These are phyloP conservation scores for Butyriboletus appendiculatus DNA, from an alignment of 1,284 basidiomycete genomes.

Conservation along the genomic window DNA sequence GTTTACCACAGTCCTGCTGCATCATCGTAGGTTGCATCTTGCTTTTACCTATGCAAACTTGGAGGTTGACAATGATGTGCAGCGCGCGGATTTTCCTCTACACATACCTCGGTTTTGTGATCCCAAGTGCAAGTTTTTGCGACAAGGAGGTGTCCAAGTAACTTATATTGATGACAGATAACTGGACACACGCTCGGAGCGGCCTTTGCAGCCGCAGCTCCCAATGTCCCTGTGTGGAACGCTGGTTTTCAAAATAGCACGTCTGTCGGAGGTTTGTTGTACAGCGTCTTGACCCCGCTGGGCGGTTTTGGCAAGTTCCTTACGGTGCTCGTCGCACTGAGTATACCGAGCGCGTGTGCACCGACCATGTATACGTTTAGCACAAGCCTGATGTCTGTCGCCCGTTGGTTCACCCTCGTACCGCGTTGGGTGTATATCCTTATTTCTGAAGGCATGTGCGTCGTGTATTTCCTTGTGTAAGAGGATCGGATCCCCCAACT, in stretches of 20 bases:
- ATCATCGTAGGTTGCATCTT: conserved; percentile 41
- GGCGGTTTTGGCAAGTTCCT: conserved; percentile 62
- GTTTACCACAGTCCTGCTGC: conserved; percentile 55
- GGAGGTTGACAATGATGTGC: conserved; percentile 3
- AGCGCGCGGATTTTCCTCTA: conserved; percentile 58
- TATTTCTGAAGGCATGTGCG: conserved; percentile 69
- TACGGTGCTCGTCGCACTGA: conserved; percentile 45
- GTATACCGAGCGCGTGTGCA: conserved; percentile 58
- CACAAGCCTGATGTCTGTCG: conserved; percentile 68
- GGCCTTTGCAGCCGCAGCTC: conserved; percentile 57
- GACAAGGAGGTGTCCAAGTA: not conserved
- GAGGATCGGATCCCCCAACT: not conserved
- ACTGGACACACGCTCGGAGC: conserved; percentile 65
- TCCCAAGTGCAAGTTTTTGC: conserved; percentile 48
- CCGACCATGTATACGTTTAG: conserved; percentile 80
- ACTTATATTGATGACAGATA: conserved; percentile 39
- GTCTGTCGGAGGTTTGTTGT: conserved; percentile 57
- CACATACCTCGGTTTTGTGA: conserved; percentile 65
- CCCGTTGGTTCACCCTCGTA: conserved; percentile 47
- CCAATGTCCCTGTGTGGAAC: conserved; percentile 61
- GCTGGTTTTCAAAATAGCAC: conserved; percentile 55
- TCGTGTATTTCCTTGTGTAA: conserved; percentile 5
- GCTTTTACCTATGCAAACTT: not conserved
- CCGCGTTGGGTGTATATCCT: conserved; percentile 76
- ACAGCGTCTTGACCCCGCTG: conserved; percentile 49